phyloP scores from a whole-genome alignment of 306 rosid species.

The Cicer chorassanicum region DNA sequence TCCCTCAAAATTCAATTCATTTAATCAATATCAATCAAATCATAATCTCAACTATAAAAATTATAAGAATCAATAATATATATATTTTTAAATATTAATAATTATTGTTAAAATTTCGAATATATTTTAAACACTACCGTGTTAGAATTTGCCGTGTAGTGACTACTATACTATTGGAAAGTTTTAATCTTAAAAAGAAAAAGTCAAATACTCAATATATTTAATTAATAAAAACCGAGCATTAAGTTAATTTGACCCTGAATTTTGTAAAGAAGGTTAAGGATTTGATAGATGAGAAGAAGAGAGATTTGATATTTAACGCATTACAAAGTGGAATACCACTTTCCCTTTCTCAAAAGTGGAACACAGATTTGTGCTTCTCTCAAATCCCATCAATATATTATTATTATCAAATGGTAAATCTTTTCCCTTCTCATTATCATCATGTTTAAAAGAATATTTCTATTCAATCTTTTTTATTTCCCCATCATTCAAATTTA shows the following conservation, averaged over 20 bases:
- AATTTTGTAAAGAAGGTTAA: not conserved
- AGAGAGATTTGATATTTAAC: conserved; percentile 8
- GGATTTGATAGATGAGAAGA: conserved; percentile 8
- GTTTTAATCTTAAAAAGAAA: not conserved
- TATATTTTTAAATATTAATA: too few species aligned
- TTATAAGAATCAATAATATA: too few species aligned
- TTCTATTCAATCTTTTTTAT: not conserved
- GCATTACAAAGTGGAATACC: conserved; percentile 10
- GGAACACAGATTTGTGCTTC: not conserved
- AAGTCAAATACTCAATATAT: conserved; percentile 7
- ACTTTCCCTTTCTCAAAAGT: conserved; percentile 5
- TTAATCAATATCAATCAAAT: too few species aligned
- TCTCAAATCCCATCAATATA: conserved; percentile 6
- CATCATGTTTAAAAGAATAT: not conserved
- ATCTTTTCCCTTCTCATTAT: conserved; percentile 13
- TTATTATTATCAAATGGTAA: conserved; percentile 39
- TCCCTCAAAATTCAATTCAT: too few species aligned
- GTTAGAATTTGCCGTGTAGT: too few species aligned
- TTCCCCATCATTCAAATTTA: not conserved
- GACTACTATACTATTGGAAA: not conserved
- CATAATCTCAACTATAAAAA: too few species aligned
- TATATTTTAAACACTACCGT: too few species aligned
- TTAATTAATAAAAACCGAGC: not conserved
- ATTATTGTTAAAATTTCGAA: too few species aligned
- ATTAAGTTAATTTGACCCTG: conserved; percentile 28